phyloP scores from a whole-genome alignment of 139 green algal genomes.

The Penium margaritaceum region DNA sequence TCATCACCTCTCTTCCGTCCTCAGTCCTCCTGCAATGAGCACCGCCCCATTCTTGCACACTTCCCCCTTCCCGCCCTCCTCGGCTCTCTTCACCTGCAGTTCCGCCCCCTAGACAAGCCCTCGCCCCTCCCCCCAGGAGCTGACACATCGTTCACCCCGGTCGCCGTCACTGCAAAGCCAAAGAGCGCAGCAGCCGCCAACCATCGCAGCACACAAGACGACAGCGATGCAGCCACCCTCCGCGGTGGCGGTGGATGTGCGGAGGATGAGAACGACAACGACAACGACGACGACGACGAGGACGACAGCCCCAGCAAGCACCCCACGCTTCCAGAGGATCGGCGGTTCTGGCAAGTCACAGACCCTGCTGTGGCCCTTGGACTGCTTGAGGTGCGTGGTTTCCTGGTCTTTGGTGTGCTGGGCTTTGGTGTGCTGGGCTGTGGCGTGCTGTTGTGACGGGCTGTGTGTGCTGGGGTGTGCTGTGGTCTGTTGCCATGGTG shows the following conservation, averaged over 20 bases:
- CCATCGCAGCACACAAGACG: not conserved
- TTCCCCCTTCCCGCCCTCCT: not conserved
- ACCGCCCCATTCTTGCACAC: not conserved
- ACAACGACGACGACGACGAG: too few species aligned
- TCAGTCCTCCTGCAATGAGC: not conserved
- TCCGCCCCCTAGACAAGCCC: slow-evolving; percentile 18
- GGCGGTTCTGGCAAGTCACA: slow-evolving; percentile 37
- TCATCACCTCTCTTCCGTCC: not conserved
- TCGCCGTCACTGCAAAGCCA: too few species aligned
- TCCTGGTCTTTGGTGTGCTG: too few species aligned
- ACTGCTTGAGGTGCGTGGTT: slow-evolving; percentile 35
- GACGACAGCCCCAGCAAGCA: too few species aligned
- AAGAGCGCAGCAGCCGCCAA: too few species aligned
- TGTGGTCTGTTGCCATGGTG: too few species aligned
- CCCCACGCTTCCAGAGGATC: slow-evolving; percentile 20
- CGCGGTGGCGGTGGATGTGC: not conserved
- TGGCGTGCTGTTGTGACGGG: too few species aligned
- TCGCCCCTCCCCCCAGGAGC: too few species aligned
- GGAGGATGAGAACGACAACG: too few species aligned
- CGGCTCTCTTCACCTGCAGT: not conserved
- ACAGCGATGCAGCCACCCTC: not conserved
- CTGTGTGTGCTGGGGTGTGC: too few species aligned
- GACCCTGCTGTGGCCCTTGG: slow-evolving; percentile 37
- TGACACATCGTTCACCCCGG: too few species aligned
- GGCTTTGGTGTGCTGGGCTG: too few species aligned